Evolutionary conservation across 2,329 filamentous ascomycete species (phyloP).

Genomic region (Colletotrichum orchidophilum): DNA sequence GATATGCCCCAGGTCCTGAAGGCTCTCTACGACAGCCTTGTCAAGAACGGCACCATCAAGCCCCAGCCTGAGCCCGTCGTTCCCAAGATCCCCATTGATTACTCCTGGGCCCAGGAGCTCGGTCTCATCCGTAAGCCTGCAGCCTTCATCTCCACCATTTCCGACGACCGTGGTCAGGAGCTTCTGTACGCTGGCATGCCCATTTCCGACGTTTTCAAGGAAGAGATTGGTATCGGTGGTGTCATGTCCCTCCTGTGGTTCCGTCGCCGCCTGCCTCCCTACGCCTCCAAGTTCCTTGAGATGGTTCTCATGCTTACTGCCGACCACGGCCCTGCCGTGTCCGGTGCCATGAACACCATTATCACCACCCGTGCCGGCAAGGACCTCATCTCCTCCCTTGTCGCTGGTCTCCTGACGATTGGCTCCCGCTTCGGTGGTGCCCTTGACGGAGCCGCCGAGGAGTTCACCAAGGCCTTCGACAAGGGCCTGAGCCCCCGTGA

Average conservation of each 20-base stretch:
- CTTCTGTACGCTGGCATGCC: constrained; percentile 99
- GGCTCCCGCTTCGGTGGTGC: constrained; percentile 98
- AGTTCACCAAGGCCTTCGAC: constrained; percentile 98
- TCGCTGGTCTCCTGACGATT: constrained; percentile 97
- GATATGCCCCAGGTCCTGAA: constrained; percentile 84
- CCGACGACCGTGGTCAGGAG: constrained; percentile 99
- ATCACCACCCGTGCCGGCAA: constrained; percentile 99
- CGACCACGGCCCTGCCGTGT: constrained; percentile 98
- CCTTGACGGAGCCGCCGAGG: constrained; percentile 95
- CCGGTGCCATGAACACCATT: constrained; percentile 99
- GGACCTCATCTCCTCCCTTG: constrained; percentile 94
- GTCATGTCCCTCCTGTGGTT: constrained; percentile 99
- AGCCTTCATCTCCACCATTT: constrained; percentile 99
- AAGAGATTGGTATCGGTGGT: constrained; percentile 99
- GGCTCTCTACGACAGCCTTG: constrained; percentile 86
- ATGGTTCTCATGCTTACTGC: constrained; percentile 99
- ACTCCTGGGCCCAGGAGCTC: constrained; percentile 99
- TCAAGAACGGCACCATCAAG: constrained; percentile 84
- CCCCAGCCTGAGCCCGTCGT: constrained; percentile 89
- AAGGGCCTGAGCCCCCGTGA: constrained; percentile 98
- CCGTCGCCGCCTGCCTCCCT: constrained; percentile 94
- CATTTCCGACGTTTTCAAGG: constrained; percentile 99
- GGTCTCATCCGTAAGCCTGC: constrained; percentile 99
- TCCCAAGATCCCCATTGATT: constrained; percentile 99
- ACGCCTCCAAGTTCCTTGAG: constrained; percentile 98